Percentiles rank a stretch among this genome's conserved stretches.
Conservation (phyloP, 2,329 filamentous ascomycete species). For the Fusarium dimerum region DNA sequence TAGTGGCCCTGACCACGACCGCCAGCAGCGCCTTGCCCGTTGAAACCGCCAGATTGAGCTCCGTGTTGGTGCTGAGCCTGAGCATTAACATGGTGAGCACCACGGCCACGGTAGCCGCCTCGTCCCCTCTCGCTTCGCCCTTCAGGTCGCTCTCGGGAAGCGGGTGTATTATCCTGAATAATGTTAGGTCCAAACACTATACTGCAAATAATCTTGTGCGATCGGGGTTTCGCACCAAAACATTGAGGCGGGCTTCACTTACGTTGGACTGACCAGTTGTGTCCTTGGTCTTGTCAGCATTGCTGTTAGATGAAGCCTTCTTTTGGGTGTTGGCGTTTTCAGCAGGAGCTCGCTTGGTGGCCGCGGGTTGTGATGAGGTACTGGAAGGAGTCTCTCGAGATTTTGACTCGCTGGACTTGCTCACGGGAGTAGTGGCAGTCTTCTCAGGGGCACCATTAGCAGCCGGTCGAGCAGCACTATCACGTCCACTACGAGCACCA, state of each 20-base stretch:
- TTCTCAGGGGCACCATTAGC: constrained; percentile 41
- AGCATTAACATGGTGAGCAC: constrained; percentile 42
- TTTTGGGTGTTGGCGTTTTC: constrained; percentile 44
- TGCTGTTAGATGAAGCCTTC: constrained; percentile 40
- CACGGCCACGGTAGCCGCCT: constrained; percentile 48
- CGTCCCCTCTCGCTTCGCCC: constrained; percentile 43
- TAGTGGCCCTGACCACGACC: constrained; percentile 41
- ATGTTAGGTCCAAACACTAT: constrained; percentile 3
- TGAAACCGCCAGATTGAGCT: constrained; percentile 29
- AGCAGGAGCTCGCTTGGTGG: constrained; percentile 46
- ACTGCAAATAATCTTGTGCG: not conserved
- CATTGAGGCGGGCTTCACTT: constrained; percentile 32
- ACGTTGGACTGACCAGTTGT: constrained; percentile 38
- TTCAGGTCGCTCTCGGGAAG: constrained; percentile 37
- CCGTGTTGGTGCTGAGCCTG: constrained; percentile 38
- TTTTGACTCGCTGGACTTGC: constrained; percentile 37
- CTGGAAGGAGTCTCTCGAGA: constrained; percentile 41
- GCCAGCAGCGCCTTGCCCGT: constrained; percentile 36
- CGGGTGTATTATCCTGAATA: constrained; percentile 29
- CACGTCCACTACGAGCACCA: constrained; percentile 44
- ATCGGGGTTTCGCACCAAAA: not conserved
- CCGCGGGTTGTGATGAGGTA: constrained; percentile 37
- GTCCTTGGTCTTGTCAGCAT: constrained; percentile 45
- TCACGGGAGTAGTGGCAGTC: constrained; percentile 26
- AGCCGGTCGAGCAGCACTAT: constrained; percentile 40